Evolutionary conservation across 306 rosid genomes (phyloP).

Genomic region (Datisca glomerata): DNA sequence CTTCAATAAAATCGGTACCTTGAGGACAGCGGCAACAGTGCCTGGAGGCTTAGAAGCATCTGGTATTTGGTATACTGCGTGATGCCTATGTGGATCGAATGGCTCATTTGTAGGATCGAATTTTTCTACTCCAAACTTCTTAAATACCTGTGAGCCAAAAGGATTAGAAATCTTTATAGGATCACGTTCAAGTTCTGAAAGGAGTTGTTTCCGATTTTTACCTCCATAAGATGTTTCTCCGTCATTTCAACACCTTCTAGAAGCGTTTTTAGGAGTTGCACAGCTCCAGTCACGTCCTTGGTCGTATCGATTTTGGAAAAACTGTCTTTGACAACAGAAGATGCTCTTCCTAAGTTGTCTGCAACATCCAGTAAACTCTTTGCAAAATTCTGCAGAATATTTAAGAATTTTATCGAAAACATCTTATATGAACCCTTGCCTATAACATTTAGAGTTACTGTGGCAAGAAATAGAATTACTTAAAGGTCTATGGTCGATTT

Average conservation of each 20-base stretch:
- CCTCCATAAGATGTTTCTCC: constrained; percentile 74
- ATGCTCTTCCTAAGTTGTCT: constrained; percentile 78
- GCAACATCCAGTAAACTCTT: constrained; percentile 80
- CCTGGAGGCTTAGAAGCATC: constrained; percentile 77
- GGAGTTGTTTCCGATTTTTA: constrained; percentile 18
- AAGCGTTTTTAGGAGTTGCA: constrained; percentile 61
- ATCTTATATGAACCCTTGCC: background rate
- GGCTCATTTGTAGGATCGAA: constrained; percentile 72
- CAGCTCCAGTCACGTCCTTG: constrained; percentile 38
- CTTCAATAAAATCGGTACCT: constrained; percentile 33
- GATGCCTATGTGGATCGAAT: constrained; percentile 76
- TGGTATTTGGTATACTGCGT: constrained; percentile 54
- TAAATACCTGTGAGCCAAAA: constrained; percentile 48
- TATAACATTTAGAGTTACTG: background rate
- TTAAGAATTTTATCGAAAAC: background rate
- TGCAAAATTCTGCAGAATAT: constrained; percentile 59
- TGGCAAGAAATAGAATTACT: constrained; percentile 5
- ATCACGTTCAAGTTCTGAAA: too few relatives aligned
- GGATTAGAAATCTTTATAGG: too few relatives aligned
- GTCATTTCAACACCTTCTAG: constrained; percentile 89
- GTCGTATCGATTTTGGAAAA: constrained; percentile 59
- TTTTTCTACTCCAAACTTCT: constrained; percentile 62
- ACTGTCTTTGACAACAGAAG: constrained; percentile 61
- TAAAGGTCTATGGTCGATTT: too few relatives aligned
- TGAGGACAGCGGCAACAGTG: constrained; percentile 58